A percentile compares a stretch with the other conserved stretches of the same genome.
These are phyloP conservation scores for Anastatica hierochuntica DNA, from an alignment of 345 rosid species.

Conservation along the genomic window DNA sequence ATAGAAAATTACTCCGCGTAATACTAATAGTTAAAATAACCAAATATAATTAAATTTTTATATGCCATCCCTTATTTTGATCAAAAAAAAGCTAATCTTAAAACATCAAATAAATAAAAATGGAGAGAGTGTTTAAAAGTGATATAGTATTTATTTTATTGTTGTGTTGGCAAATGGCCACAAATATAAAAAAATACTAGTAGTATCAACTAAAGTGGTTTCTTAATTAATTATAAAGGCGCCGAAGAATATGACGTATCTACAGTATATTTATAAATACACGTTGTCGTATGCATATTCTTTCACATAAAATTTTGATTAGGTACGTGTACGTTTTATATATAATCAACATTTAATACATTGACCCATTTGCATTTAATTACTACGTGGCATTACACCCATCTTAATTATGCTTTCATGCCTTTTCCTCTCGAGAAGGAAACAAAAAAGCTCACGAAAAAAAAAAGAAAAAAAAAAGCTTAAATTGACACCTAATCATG, in stretches of 20 bases:
- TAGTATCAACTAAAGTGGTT: slow-evolving; percentile 3
- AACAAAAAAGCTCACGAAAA: too few relatives aligned
- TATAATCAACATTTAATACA: slow-evolving; percentile 7
- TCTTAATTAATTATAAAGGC: slow-evolving; percentile 12
- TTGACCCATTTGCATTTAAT: background rate
- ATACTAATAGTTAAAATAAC: too few relatives aligned
- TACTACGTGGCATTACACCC: slow-evolving; percentile 12
- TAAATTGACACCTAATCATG: slow-evolving; percentile 3
- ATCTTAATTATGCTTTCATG: slow-evolving; percentile 13
- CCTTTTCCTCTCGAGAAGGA: background rate
- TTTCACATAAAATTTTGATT: slow-evolving; percentile 5
- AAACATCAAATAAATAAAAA: too few relatives aligned
- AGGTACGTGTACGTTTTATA: slow-evolving; percentile 14
- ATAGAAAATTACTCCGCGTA: too few relatives aligned
- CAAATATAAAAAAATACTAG: background rate
- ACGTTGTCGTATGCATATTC: background rate
- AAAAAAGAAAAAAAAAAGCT: slow-evolving; percentile 11
- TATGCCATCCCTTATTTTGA: too few relatives aligned
- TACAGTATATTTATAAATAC: background rate
- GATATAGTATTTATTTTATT: background rate
- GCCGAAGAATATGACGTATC: slow-evolving; percentile 26
- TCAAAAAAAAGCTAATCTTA: too few relatives aligned
- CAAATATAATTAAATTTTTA: too few relatives aligned
- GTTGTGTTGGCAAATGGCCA: slow-evolving; percentile 16
- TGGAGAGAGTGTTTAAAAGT: background rate